Conservation (phyloP, 2,329 filamentous ascomycete genomes). For the Fusarium sambucinum region DNA sequence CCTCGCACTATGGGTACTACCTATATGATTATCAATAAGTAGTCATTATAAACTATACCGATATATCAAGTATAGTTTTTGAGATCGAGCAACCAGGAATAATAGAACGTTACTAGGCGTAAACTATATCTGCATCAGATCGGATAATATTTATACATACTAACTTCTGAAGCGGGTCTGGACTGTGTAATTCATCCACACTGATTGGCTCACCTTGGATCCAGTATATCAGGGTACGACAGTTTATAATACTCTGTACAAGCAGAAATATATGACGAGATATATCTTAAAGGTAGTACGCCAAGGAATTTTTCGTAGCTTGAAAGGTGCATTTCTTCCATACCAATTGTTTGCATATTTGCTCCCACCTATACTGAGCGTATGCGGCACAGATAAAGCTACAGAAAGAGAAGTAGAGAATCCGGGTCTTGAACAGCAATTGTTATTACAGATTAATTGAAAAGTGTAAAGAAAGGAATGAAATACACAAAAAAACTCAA, state of each 20-base stretch:
- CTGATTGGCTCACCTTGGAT: constrained; percentile 6
- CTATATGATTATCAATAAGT: background rate
- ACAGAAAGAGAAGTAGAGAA: background rate
- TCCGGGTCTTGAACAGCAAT: background rate
- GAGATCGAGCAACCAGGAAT: background rate
- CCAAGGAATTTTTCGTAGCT: background rate
- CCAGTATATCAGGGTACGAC: background rate
- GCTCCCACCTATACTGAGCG: no score
- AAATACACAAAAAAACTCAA: background rate
- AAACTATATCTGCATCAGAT: background rate
- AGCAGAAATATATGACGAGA: background rate
- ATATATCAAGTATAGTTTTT: background rate
- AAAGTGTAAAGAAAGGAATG: background rate
- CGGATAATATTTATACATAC: background rate
- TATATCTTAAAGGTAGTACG: background rate
- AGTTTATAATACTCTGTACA: no score
- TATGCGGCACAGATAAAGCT: background rate
- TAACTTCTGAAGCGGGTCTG: background rate
- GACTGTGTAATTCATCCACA: constrained; percentile 9
- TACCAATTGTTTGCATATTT: background rate
- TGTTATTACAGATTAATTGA: background rate
- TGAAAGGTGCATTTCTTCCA: background rate
- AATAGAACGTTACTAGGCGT: background rate
- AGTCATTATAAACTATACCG: background rate
- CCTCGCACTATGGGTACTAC: background rate